Conservation (phyloP, 306 rosid genomes). For the Vigna unguiculata region DNA sequence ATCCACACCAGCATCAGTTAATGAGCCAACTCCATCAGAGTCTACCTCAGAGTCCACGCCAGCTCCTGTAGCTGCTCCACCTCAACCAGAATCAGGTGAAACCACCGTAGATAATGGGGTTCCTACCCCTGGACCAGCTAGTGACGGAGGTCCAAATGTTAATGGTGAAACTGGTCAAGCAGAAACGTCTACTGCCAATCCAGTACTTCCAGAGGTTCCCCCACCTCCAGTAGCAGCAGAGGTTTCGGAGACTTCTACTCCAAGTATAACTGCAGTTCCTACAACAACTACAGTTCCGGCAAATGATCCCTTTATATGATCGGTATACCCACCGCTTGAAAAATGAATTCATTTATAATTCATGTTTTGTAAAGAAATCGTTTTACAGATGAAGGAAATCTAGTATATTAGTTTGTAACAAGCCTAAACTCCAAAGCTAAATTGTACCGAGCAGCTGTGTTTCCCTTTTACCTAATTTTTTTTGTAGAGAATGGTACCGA, state of each 20-base stretch:
- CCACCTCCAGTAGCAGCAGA: conserved; percentile 47
- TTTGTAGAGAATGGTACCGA: conserved; percentile 28
- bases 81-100: conserved; percentile 57
- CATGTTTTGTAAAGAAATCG: conserved; percentile 49
- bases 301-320: conserved; percentile 51
- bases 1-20: conserved; percentile 50
- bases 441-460: conserved; percentile 38
- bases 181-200: conserved; percentile 45
- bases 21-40: conserved; percentile 49
- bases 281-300: conserved; percentile 33
- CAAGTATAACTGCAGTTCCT: conserved; percentile 11
- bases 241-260: conserved; percentile 41
- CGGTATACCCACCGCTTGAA: conserved; percentile 36
- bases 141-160: conserved; percentile 47
- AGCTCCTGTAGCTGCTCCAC: conserved; percentile 42
- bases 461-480: conserved; percentile 33
- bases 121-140: conserved; percentile 51
- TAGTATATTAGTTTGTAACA: conserved; percentile 43
- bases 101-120: conserved; percentile 36
- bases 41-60: conserved; percentile 47
- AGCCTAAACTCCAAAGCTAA: conserved; percentile 27
- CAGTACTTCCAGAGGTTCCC: conserved; percentile 49
- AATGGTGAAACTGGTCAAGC: conserved; percentile 49
- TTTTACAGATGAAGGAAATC: conserved; percentile 35
- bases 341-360: conserved; percentile 15